Percentiles rank a stretch among this genome's conserved stretches.
These are phyloP conservation scores for Hanseniaspora occidentalis DNA, from an alignment of 805 yeast genomes.

Conservation along the genomic window DNA sequence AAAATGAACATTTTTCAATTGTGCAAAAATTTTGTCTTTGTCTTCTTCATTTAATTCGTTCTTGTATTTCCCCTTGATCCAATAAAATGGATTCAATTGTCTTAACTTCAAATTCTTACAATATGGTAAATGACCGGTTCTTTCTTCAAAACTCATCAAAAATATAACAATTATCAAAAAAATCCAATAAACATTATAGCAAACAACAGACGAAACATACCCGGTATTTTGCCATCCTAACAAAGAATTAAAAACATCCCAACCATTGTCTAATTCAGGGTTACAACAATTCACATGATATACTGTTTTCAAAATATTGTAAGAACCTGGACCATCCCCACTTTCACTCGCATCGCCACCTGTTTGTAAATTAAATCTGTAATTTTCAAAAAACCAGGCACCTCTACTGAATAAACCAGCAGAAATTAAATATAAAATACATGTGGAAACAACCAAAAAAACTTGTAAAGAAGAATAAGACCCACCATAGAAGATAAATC, in stretches of 20 bases:
- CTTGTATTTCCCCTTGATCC: constrained; percentile 57
- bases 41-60: constrained; percentile 40
- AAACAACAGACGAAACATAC: constrained; percentile 79
- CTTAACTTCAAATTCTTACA: constrained; percentile 34
- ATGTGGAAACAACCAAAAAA: constrained; percentile 77
- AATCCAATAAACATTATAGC: constrained; percentile 87
- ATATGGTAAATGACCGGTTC: constrained; percentile 69
- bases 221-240: constrained; percentile 98
- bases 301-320: constrained; percentile 61
- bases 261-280: constrained; percentile 83
- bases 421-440: constrained; percentile 76
- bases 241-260: constrained; percentile 93
- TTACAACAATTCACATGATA: constrained; percentile 98
- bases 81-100: constrained; percentile 59
- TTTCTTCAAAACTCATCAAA: constrained; percentile 75
- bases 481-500: constrained; percentile 67
- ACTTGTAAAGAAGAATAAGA: constrained; percentile 72
- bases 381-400: constrained; percentile 75
- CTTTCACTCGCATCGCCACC: constrained; percentile 94
- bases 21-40: constrained; percentile 37
- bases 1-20: constrained; percentile 28
- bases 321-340: constrained; percentile 93
- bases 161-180: constrained; percentile 39
- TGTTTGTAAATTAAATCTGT: constrained; percentile 47
- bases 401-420: constrained; percentile 93